Conservation (phyloP, 148 eudicot species). For the Rhododendron ferrugineum region DNA sequence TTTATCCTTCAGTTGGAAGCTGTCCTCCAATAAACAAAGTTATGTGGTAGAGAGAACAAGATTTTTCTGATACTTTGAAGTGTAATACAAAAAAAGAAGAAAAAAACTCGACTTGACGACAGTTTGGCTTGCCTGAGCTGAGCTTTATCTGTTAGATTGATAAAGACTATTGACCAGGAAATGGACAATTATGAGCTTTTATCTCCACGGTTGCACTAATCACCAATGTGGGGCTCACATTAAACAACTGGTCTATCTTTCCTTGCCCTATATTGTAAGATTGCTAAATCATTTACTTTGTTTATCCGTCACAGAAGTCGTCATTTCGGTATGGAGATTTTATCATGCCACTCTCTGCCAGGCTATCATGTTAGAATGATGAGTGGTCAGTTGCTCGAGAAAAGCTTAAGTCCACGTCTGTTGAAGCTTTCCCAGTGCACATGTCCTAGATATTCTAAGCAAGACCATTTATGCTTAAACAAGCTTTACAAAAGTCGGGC, state of each 20-base stretch:
- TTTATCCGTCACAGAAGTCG: constrained; percentile 28
- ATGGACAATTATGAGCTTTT: background rate
- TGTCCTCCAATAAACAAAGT: background rate
- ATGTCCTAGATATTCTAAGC: constrained; percentile 11
- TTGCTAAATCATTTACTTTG: constrained; percentile 1
- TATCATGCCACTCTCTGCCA: constrained; percentile 41
- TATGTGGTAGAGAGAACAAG: background rate
- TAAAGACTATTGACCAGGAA: background rate
- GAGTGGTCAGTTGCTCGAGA: constrained; percentile 19
- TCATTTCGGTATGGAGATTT: constrained; percentile 47
- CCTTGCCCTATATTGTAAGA: background rate
- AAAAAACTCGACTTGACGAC: background rate
- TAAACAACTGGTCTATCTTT: background rate
- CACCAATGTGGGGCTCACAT: background rate
- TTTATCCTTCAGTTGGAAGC: background rate
- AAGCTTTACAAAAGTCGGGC: constrained; percentile 8
- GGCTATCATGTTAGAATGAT: constrained; percentile 21
- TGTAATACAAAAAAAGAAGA: background rate
- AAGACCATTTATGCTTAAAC: constrained; percentile 16
- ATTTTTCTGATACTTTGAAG: background rate
- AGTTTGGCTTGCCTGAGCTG: constrained; percentile 2
- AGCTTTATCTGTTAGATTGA: background rate
- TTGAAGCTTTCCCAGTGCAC: constrained; percentile 9
- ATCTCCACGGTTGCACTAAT: background rate
- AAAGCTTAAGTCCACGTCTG: constrained; percentile 15